Evolutionary conservation across 345 rosid species (phyloP).

Genomic region (Pugionium cornutum): DNA sequence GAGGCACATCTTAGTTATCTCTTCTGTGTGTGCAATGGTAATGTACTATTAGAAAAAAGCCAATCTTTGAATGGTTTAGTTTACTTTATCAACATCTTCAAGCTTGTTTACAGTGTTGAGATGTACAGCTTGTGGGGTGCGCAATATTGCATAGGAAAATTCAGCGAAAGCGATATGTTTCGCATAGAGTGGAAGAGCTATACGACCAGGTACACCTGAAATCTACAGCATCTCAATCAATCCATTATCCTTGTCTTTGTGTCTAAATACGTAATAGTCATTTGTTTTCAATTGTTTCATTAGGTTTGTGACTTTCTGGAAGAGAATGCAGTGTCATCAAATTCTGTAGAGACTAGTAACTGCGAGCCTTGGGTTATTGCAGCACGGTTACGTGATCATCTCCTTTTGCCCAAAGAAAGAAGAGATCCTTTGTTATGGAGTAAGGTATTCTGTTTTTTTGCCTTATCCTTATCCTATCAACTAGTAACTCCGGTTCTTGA

Average conservation of each 20-base stretch:
- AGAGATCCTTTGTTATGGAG: constrained; percentile 78
- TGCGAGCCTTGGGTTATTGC: constrained; percentile 85
- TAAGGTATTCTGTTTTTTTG: constrained; percentile 49
- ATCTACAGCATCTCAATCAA: neutral
- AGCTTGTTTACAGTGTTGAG: constrained; percentile 58
- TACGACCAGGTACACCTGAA: constrained; percentile 60
- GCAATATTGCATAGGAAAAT: constrained; percentile 49
- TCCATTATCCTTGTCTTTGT: constrained; percentile 6
- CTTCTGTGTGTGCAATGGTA: constrained; percentile 61
- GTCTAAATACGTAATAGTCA: neutral
- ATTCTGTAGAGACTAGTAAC: constrained; percentile 45
- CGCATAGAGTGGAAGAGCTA: constrained; percentile 65
- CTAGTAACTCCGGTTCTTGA: constrained; percentile 11
- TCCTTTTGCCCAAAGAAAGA: constrained; percentile 84
- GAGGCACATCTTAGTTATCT: constrained; percentile 44
- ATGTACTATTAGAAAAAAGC: constrained; percentile 31
- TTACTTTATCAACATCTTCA: constrained; percentile 46
- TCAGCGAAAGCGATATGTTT: constrained; percentile 44
- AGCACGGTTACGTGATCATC: constrained; percentile 78
- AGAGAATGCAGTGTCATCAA: constrained; percentile 73
- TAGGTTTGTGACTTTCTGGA: constrained; percentile 88
- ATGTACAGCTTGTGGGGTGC: constrained; percentile 65
- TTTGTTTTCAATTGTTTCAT: constrained; percentile 11
- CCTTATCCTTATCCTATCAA: neutral
- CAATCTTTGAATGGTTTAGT: constrained; percentile 42